Conservation (phyloP, 1,284 basidiomycete genomes). For the Singerocomus rubriflavus region DNA sequence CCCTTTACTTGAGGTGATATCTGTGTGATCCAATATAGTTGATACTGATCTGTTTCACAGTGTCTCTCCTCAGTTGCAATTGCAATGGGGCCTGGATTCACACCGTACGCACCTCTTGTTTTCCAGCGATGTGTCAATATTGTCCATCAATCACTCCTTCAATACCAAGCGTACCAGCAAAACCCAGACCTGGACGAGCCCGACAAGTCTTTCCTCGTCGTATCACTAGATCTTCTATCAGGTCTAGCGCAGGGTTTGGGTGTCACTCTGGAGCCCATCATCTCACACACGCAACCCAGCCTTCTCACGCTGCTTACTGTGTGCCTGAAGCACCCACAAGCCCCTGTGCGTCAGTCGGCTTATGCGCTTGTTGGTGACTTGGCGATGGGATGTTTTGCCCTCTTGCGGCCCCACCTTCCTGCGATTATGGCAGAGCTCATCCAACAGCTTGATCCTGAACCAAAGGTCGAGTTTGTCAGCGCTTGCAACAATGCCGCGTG, state of each 20-base stretch:
- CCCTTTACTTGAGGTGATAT: conserved; percentile 83
- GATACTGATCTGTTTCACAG: conserved; percentile 41
- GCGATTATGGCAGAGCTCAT: conserved; percentile 90
- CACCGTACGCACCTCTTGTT: conserved; percentile 86
- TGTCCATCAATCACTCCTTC: conserved; percentile 77
- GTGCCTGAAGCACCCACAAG: conserved; percentile 92
- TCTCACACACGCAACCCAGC: conserved; percentile 67
- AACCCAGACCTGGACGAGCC: conserved; percentile 89
- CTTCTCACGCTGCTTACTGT: conserved; percentile 78
- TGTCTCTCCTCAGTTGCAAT: conserved; percentile 98
- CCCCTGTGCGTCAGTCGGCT: conserved; percentile 93
- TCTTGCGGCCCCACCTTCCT: conserved; percentile 83
- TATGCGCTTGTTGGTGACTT: conserved; percentile 97
- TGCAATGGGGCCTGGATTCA: conserved; percentile 90
- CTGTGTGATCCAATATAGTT: neutral
- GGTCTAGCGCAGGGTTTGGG: conserved; percentile 95
- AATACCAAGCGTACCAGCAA: conserved; percentile 82
- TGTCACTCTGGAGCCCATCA: conserved; percentile 69
- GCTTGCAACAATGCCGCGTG: conserved; percentile 99
- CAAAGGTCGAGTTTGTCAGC: conserved; percentile 88
- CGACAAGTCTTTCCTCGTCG: conserved; percentile 95
- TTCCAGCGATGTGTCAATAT: conserved; percentile 91
- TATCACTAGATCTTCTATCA: conserved; percentile 92
- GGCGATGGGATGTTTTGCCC: conserved; percentile 90
- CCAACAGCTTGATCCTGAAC: conserved; percentile 86